A percentile compares a stretch with the other conserved stretches of the same genome.
These are phyloP conservation scores for Trametopsis cervina DNA, from an alignment of 768 basidiomycete species.

Conservation along the genomic window DNA sequence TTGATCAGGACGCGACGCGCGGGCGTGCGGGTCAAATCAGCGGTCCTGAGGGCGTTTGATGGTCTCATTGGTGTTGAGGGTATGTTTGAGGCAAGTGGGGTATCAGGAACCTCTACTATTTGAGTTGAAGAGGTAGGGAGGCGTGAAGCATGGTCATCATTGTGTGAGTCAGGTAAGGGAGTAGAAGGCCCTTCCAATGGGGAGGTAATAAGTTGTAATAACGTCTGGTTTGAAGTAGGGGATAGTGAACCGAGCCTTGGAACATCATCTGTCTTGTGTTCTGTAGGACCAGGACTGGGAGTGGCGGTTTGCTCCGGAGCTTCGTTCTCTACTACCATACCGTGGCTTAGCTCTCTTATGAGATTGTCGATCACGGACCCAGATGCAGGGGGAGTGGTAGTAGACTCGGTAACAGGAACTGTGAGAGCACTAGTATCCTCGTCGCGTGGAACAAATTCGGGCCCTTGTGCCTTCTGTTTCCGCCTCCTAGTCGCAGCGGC, in stretches of 20 bases:
- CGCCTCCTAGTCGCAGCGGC: slow-evolving; percentile 1
- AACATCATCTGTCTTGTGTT: neutral
- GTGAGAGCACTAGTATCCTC: neutral
- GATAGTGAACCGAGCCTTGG: neutral
- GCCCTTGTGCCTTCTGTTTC: slow-evolving; percentile 10
- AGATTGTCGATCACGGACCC: neutral
- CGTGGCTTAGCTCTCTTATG: neutral
- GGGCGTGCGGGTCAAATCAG: slow-evolving; percentile 46
- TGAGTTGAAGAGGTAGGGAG: slow-evolving; percentile 1
- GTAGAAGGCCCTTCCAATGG: too few relatives aligned
- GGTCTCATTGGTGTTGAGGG: neutral
- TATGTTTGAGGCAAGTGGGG: neutral
- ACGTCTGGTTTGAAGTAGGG: neutral
- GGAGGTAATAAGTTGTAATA: neutral
- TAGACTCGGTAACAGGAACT: neutral
- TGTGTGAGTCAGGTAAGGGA: too few relatives aligned
- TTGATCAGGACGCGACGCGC: slow-evolving; percentile 57
- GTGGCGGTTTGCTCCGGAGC: neutral
- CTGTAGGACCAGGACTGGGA: neutral
- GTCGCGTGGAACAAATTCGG: neutral
- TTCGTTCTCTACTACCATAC: neutral
- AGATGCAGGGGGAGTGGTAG: neutral
- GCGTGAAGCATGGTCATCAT: too few relatives aligned
- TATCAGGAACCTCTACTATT: neutral
- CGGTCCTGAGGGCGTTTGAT: slow-evolving; percentile 21